Conservation (phyloP, 805 yeast genomes). For the Dipodascus albidus region DNA sequence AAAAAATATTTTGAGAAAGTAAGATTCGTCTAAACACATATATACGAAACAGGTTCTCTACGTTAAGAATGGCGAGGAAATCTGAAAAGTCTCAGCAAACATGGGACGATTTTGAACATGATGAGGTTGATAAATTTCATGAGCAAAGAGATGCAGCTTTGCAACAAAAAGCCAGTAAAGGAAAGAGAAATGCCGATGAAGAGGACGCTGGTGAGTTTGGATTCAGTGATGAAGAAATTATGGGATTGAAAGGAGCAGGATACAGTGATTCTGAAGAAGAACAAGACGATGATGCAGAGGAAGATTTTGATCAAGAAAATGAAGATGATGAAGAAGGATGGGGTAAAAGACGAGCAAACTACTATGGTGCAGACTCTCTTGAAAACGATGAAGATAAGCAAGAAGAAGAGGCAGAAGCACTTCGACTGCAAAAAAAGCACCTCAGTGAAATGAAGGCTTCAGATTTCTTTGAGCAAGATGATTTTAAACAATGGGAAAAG, state of each 20-base stretch:
- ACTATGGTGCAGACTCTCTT: slow-evolving; percentile 52
- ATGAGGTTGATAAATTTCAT: slow-evolving; percentile 23
- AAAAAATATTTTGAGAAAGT: background rate
- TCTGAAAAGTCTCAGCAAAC: slow-evolving; percentile 1
- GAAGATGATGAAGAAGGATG: slow-evolving; percentile 16
- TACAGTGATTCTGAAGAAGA: slow-evolving; percentile 37
- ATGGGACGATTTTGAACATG: slow-evolving; percentile 19
- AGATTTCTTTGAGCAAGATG: slow-evolving; percentile 68
- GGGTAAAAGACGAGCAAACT: slow-evolving; percentile 16
- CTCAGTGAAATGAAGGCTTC: slow-evolving; percentile 49
- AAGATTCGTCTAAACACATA: background rate
- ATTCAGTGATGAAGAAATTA: slow-evolving; percentile 48
- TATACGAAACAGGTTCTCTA: slow-evolving; percentile 1
- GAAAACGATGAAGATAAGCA: slow-evolving; percentile 71
- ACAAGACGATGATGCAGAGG: slow-evolving; percentile 24
- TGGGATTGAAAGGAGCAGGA: slow-evolving; percentile 28
- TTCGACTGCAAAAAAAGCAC: slow-evolving; percentile 75
- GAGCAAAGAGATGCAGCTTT: slow-evolving; percentile 11
- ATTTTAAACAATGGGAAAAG: slow-evolving; percentile 69
- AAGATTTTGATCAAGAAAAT: slow-evolving; percentile 31
- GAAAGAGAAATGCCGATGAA: slow-evolving; percentile 18
- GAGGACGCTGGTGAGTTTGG: slow-evolving; percentile 18
- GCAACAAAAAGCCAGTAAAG: slow-evolving; percentile 22
- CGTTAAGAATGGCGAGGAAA: slow-evolving; percentile 9
- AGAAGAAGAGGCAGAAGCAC: slow-evolving; percentile 77